Evolutionary conservation across 257 asterid genomes (phyloP).

Genomic region (Przewalskia tangutica): DNA sequence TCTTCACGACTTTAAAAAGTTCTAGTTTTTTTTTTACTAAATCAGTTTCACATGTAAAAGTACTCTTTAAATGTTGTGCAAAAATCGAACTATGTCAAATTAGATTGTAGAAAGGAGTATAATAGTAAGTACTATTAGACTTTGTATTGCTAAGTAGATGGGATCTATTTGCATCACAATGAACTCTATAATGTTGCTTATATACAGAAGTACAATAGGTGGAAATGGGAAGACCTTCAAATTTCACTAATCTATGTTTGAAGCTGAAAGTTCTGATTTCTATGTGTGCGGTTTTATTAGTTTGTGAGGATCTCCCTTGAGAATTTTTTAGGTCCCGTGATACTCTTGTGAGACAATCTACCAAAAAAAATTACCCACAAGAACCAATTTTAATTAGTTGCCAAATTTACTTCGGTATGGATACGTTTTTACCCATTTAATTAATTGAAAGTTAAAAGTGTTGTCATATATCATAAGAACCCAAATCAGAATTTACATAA

Average conservation of each 20-base stretch:
- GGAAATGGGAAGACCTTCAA: not conserved
- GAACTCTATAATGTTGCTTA: not conserved
- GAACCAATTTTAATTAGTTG: too few species aligned
- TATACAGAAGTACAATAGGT: not conserved
- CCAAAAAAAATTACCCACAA: not conserved
- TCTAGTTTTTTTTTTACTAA: not conserved
- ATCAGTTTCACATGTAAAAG: not conserved
- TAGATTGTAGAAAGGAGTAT: not conserved
- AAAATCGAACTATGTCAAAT: not conserved
- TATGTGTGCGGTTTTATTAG: not conserved
- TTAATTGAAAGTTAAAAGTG: too few species aligned
- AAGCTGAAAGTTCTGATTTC: not conserved
- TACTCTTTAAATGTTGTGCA: not conserved
- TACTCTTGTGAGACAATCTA: not conserved
- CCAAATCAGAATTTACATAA: too few species aligned
- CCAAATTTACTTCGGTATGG: too few species aligned
- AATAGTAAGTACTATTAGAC: not conserved
- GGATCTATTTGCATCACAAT: not conserved
- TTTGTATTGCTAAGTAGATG: not conserved
- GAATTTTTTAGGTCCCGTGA: not conserved
- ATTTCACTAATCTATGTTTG: not conserved
- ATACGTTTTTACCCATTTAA: too few species aligned
- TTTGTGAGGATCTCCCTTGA: not conserved
- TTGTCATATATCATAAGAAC: too few species aligned
- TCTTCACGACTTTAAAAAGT: not conserved